These are phyloP conservation scores for Pseudozyma sp. DNA, from an alignment of 1,284 basidiomycete species.

Conservation along the genomic window DNA sequence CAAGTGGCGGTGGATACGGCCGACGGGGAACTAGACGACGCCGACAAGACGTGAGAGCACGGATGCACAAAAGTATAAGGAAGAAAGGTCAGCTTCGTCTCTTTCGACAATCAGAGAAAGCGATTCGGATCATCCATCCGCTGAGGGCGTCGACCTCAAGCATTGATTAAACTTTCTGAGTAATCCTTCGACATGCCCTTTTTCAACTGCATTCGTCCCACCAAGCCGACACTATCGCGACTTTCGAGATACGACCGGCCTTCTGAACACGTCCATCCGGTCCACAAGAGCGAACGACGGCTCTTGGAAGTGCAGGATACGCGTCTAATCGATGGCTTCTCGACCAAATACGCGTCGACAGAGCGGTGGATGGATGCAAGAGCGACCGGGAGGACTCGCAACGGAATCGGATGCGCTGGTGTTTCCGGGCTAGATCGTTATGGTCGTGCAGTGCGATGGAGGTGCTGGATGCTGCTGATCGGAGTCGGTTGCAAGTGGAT, in stretches of 20 bases:
- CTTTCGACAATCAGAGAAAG: too few species aligned
- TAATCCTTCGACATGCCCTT: not conserved
- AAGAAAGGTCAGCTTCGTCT: constrained; percentile 9
- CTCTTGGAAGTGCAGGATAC: not conserved
- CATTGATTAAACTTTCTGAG: too few species aligned
- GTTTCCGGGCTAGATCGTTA: not conserved
- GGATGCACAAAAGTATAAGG: not conserved
- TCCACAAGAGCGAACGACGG: not conserved
- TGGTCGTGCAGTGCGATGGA: not conserved
- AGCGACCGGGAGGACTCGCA: too few species aligned
- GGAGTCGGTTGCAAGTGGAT: constrained; percentile 5
- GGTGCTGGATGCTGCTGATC: not conserved
- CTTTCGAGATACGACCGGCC: not conserved
- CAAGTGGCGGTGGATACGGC: constrained; percentile 93
- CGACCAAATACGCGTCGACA: constrained; percentile 6
- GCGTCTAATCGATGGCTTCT: constrained; percentile 1
- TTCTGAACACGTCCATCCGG: not conserved
- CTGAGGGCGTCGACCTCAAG: too few species aligned
- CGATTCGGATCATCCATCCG: too few species aligned
- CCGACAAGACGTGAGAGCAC: not conserved
- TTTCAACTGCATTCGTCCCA: not conserved
- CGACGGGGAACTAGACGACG: constrained; percentile 81
- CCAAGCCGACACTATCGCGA: not conserved
- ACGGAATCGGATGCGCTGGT: not conserved
- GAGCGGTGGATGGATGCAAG: constrained; percentile 1